Evolutionary conservation across 2,329 filamentous ascomycete species (phyloP), one percentile per base, ranked within the genome.

Genomic region (Pestalotiopsis sp.): DNA sequence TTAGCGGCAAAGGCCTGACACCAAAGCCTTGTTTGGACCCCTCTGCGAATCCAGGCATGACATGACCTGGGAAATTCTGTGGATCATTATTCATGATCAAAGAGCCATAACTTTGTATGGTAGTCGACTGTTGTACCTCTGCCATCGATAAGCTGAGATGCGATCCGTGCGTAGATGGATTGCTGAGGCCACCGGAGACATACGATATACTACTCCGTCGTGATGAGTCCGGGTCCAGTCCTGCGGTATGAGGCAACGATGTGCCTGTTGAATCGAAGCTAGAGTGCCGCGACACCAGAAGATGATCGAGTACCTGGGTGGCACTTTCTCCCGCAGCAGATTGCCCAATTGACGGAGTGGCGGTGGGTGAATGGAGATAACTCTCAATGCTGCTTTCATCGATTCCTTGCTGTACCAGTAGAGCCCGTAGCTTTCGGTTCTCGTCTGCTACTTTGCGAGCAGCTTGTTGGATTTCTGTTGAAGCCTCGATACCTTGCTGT

Each of bases 401-500:
- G 25, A 92, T 80, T 3, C 91, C 91, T 72, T 87, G 82, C 58
- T 84, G 80, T 65, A 83, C 81, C 41, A 93, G 83, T 20, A 94
- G 81, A 17, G 80, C 80, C 25, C 91, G 84, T 68, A 94, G 82
- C 66, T 86, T 86, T 69, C 82, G 85, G 77, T 94, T 94, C 78
- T 95, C 91, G 17, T 91, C 89, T 4, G 89, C 85, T 2, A 94
- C 92, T 67, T 82, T 87, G 68, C 90, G 83, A 2, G 92, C 92
- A 0, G 91, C 92, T 65, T 85, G 81, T 76, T 94, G 92, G 12
- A 94, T 89, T 75, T 93, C 91, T n/a, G 86, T 83, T 0, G 90
- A 91, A 3, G 91, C 92, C 74, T 91, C 87, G 63, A 92, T 85
- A 20, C 92, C 92, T 39, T 86, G 82, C 49, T 87, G 83, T 77